Conservation (phyloP, 495 filamentous ascomycete species). For the Annulohypoxylon nitens region DNA sequence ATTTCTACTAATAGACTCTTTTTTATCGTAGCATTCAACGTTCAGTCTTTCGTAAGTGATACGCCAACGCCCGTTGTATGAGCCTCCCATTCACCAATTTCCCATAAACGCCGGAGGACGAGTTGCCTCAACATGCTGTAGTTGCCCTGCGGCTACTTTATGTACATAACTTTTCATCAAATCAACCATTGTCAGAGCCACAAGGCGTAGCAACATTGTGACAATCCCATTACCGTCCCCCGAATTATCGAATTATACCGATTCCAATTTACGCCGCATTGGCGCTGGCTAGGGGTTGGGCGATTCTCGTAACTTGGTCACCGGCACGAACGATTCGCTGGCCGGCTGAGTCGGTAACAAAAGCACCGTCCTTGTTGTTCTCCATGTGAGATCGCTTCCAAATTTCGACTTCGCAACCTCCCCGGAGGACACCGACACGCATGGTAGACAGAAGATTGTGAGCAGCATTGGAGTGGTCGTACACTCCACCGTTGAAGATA, state of each 20-base stretch:
- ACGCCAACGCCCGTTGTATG: conserved; percentile 36
- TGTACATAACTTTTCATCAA: conserved; percentile 29
- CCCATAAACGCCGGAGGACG: conserved; percentile 43
- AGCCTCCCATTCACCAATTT: conserved; percentile 18
- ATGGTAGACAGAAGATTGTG: conserved; percentile 98
- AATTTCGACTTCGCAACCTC: conserved; percentile 98
- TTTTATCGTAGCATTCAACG: conserved; percentile 25
- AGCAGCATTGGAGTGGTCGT: conserved; percentile 96
- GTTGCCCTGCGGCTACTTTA: conserved; percentile 26
- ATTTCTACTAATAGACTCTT: conserved; percentile 23
- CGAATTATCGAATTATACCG: conserved; percentile 5
- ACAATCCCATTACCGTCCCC: conserved; percentile 25
- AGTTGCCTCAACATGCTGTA: conserved; percentile 46
- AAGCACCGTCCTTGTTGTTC: conserved; percentile 85
- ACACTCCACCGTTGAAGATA: conserved; percentile 99
- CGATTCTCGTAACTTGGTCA: conserved; percentile 87
- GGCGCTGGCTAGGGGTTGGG: conserved; percentile 76
- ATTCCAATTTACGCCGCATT: conserved; percentile 72
- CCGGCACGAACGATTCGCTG: conserved; percentile 91
- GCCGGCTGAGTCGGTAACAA: conserved; percentile 84
- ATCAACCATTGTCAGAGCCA: not conserved
- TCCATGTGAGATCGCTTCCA: conserved; percentile 96
- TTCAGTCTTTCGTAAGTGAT: conserved; percentile 43
- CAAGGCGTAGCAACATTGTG: not conserved
- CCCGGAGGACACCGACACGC: conserved; percentile 95